Evolutionary conservation across 2,329 filamentous ascomycete species (phyloP).

Genomic region (Salinomyces thailandicus): DNA sequence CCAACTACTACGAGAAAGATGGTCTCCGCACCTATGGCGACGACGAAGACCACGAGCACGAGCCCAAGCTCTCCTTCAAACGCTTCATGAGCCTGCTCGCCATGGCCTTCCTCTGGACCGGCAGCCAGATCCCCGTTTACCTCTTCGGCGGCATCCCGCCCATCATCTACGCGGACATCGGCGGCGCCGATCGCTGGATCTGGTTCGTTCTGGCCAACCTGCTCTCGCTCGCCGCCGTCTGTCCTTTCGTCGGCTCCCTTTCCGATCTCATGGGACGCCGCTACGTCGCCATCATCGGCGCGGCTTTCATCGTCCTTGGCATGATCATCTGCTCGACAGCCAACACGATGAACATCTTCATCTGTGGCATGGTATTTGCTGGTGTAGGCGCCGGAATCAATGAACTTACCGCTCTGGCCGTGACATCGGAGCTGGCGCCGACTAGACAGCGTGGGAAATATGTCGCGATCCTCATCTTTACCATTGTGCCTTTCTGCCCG

Average conservation of each 20-base stretch:
- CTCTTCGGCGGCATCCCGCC: conserved; percentile 31
- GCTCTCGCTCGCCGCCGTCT: conserved; percentile 45
- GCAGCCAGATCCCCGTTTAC: conserved; percentile 48
- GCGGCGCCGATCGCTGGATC: conserved; percentile 39
- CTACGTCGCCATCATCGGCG: conserved; percentile 48
- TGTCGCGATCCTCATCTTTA: conserved; percentile 49
- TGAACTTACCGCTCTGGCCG: conserved; percentile 58
- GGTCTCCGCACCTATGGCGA: conserved; percentile 38
- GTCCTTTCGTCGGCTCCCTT: conserved; percentile 54
- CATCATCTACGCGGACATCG: conserved; percentile 48
- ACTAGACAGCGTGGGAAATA: conserved; percentile 54
- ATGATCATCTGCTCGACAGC: conserved; percentile 51
- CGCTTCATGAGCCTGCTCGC: conserved; percentile 46
- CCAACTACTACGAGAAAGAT: conserved; percentile 38
- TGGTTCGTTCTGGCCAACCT: conserved; percentile 38
- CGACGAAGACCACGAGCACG: conserved; percentile 35
- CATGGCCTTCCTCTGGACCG: conserved; percentile 52
- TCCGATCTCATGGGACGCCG: conserved; percentile 53
- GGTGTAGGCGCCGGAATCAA: conserved; percentile 57
- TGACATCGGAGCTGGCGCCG: conserved; percentile 57
- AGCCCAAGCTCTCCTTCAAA: conserved; percentile 35
- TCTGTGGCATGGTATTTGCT: conserved; percentile 51
- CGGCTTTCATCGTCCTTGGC: conserved; percentile 44
- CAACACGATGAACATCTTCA: conserved; percentile 49
- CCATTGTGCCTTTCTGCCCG: conserved; percentile 52